Evolutionary conservation across 1,284 basidiomycete species (phyloP).

Genomic region (Apiotrichum gamsii): DNA sequence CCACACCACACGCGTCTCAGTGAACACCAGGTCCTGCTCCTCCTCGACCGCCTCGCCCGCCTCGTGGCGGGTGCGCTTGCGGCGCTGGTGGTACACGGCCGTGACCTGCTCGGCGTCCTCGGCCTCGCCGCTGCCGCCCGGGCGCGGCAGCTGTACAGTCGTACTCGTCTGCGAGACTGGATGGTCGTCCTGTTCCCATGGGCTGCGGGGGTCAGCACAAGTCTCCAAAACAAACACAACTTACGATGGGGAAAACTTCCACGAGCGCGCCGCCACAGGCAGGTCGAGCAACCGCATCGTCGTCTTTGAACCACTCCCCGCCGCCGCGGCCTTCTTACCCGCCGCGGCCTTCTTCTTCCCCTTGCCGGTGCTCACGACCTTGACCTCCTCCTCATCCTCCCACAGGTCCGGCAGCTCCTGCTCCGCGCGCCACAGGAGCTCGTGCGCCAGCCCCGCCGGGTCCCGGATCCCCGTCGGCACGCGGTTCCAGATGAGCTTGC

Average conservation of each 20-base stretch:
- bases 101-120: constrained; percentile 9
- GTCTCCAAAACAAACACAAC: neutral
- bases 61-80: constrained; percentile 2
- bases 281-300: constrained; percentile 9
- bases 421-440: constrained; percentile 71
- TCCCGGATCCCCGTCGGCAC: constrained; percentile 74
- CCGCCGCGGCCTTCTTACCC: neutral
- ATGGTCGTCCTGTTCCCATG: constrained; percentile 14
- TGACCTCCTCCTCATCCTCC: constrained; percentile 57
- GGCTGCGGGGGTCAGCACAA: constrained; percentile 1
- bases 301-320: neutral
- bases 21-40: constrained; percentile 16
- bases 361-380: constrained; percentile 24
- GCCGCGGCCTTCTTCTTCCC: neutral
- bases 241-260: constrained; percentile 8
- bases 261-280: constrained; percentile 2
- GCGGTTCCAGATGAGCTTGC: constrained; percentile 68
- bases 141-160: neutral
- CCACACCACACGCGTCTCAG: constrained; percentile 8
- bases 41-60: constrained; percentile 8
- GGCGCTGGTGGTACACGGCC: constrained; percentile 6
- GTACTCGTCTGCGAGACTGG: neutral
- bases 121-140: neutral
- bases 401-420: constrained; percentile 60
- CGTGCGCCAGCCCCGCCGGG: constrained; percentile 65